phyloP scores from a whole-genome alignment of 2,329 filamentous ascomycete genomes.

The Cercospora brassicicola region DNA sequence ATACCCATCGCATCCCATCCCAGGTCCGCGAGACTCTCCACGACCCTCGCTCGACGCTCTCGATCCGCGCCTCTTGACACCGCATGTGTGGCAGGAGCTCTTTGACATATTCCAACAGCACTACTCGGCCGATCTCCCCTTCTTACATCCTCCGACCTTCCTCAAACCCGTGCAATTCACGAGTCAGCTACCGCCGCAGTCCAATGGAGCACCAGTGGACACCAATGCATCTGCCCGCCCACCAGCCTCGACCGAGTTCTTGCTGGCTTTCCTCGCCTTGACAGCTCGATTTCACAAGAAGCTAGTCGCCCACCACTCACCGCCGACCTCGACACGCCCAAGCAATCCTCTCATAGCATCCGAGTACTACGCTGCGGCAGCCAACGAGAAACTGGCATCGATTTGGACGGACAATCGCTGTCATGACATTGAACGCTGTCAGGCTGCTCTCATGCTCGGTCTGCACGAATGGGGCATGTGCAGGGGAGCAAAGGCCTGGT shows the following conservation, averaged over 20 bases:
- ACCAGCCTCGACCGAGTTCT: slow-evolving; percentile 56
- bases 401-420: slow-evolving; percentile 48
- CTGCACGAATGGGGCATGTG: slow-evolving; percentile 71
- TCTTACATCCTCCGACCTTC: slow-evolving; percentile 67
- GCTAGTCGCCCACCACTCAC: slow-evolving; percentile 57
- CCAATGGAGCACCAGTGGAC: slow-evolving; percentile 1
- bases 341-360: slow-evolving; percentile 60
- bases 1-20: slow-evolving; percentile 40
- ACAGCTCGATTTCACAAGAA: slow-evolving; percentile 67
- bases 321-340: slow-evolving; percentile 47
- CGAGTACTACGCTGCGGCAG: slow-evolving; percentile 63
- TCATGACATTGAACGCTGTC: slow-evolving; percentile 63
- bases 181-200: slow-evolving; percentile 23
- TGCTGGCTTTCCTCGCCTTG: slow-evolving; percentile 67
- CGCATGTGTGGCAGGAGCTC: slow-evolving; percentile 66
- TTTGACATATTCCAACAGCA: slow-evolving; percentile 70
- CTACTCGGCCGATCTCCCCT: slow-evolving; percentile 70
- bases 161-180: slow-evolving; percentile 47
- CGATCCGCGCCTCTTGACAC: slow-evolving; percentile 61
- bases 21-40: slow-evolving; percentile 47
- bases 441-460: slow-evolving; percentile 69
- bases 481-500: slow-evolving; percentile 63
- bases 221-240: slow-evolving; percentile 43
- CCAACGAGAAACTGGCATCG: slow-evolving; percentile 55
- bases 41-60: slow-evolving; percentile 58